A percentile compares a stretch with the other conserved stretches of the same genome.
phyloP scores from a whole-genome alignment of 1,284 basidiomycete genomes.

The Sporisorium iseilematis-ciliati region DNA sequence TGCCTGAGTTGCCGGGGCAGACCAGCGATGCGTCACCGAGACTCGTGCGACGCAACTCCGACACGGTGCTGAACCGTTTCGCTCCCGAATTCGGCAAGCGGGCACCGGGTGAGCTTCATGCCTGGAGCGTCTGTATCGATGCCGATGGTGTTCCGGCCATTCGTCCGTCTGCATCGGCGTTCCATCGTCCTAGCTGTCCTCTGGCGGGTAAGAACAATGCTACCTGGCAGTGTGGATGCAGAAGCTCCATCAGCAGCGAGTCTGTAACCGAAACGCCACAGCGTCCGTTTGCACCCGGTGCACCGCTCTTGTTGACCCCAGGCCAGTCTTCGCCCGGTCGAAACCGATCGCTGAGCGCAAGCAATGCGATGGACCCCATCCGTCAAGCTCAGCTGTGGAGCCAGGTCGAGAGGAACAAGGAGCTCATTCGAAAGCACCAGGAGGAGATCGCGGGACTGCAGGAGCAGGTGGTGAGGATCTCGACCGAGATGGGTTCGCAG shows the following conservation, averaged over 20 bases:
- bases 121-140: slow-evolving; percentile 49
- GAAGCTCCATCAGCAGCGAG: slow-evolving; percentile 2
- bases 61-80: slow-evolving; percentile 25
- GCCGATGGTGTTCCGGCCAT: slow-evolving; percentile 39
- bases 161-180: slow-evolving; percentile 36
- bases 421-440: slow-evolving; percentile 41
- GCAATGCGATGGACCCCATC: slow-evolving; percentile 23
- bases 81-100: slow-evolving; percentile 29
- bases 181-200: slow-evolving; percentile 36
- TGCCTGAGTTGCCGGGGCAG: slow-evolving; percentile 11
- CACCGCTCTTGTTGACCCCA: background rate
- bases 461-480: slow-evolving; percentile 38
- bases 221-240: slow-evolving; percentile 51
- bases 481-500: slow-evolving; percentile 31
- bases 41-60: slow-evolving; percentile 38
- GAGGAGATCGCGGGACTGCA: slow-evolving; percentile 39
- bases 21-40: slow-evolving; percentile 6
- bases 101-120: slow-evolving; percentile 42
- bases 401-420: slow-evolving; percentile 37
- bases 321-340: slow-evolving; percentile 19
- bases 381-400: slow-evolving; percentile 39
- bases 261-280: background rate
- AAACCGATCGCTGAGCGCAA: slow-evolving; percentile 25
- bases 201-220: slow-evolving; percentile 47
- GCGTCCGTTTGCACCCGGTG: background rate